phyloP scores from a whole-genome alignment of 2,329 filamentous ascomycete species.

The Celoporthe dispersa region DNA sequence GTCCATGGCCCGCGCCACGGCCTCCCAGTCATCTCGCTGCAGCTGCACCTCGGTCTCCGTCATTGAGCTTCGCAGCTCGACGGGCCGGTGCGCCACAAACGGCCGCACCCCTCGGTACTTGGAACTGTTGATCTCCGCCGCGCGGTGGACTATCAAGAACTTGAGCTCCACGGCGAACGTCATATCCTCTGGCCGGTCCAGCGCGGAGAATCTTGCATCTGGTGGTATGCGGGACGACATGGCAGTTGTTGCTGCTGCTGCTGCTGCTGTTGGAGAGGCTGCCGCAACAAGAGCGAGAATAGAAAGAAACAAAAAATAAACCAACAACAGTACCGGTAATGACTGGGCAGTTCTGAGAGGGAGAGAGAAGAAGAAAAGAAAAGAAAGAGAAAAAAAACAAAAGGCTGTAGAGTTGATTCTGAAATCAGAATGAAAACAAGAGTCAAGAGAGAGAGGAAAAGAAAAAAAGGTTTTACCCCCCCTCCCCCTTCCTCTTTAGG shows the following conservation, averaged over 20 bases:
- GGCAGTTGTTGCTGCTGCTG: neutral
- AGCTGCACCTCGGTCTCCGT: constrained; percentile 24
- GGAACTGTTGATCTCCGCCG: neutral
- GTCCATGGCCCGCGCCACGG: constrained; percentile 18
- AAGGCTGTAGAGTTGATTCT: neutral
- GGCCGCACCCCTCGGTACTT: constrained; percentile 10
- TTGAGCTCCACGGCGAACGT: constrained; percentile 30
- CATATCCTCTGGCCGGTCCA: constrained; percentile 22
- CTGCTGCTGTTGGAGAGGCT: too few relatives aligned
- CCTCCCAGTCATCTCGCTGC: constrained; percentile 21
- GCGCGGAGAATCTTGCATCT: neutral
- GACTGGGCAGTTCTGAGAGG: neutral
- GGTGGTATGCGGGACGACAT: neutral
- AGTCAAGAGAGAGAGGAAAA: too few relatives aligned
- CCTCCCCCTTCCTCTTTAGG: neutral
- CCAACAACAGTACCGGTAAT: neutral
- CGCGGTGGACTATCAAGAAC: constrained; percentile 16
- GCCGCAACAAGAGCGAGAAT: too few relatives aligned
- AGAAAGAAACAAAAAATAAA: neutral
- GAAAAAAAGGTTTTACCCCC: neutral
- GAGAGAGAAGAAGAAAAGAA: neutral
- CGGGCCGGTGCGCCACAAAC: constrained; percentile 26
- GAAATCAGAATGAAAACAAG: too few relatives aligned
- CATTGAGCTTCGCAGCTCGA: constrained; percentile 21
- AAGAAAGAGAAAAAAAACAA: neutral